These are phyloP conservation scores for Aspergillus affinis DNA, from an alignment of 495 filamentous ascomycete genomes.

Conservation along the genomic window DNA sequence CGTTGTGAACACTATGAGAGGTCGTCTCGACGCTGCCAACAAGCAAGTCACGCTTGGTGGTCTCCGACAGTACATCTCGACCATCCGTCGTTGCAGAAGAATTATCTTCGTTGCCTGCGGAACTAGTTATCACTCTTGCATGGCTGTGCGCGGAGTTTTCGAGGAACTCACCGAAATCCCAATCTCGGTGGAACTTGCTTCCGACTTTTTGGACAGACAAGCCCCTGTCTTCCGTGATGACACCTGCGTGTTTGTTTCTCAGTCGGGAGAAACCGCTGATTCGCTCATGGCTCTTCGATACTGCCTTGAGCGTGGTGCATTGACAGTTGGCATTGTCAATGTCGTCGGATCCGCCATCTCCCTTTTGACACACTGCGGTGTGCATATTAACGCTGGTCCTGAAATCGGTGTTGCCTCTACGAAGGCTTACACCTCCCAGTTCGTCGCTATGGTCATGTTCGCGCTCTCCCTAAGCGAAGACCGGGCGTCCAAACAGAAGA, in stretches of 20 bases:
- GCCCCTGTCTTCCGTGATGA: conserved; percentile 99
- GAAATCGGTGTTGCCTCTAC: conserved; percentile 99
- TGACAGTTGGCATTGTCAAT: conserved; percentile 98
- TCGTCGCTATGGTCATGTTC: conserved; percentile 99
- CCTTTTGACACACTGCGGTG: conserved; percentile 97
- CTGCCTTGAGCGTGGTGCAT: conserved; percentile 92
- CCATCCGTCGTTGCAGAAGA: conserved; percentile 91
- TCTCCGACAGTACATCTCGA: conserved; percentile 90
- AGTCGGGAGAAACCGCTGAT: conserved; percentile 98
- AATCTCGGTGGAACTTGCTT: conserved; percentile 93
- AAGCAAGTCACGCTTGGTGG: conserved; percentile 94
- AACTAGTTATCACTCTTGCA: conserved; percentile 97
- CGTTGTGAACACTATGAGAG: conserved; percentile 99
- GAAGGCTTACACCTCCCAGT: conserved; percentile 98
- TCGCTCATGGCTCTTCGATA: conserved; percentile 95
- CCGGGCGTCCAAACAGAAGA: conserved; percentile 87
- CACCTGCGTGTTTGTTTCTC: conserved; percentile 97
- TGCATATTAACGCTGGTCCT: conserved; percentile 97
- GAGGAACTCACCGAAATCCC: conserved; percentile 98
- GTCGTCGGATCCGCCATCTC: conserved; percentile 98
- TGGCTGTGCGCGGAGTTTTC: conserved; percentile 96
- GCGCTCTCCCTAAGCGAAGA: conserved; percentile 94
- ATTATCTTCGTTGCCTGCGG: conserved; percentile 99
- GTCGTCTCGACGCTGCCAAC: conserved; percentile 88
- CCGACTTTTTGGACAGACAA: conserved; percentile 95